phyloP scores from a whole-genome alignment of 2,329 filamentous ascomycete genomes.

The Stachybotrys chlorohalonatus region DNA sequence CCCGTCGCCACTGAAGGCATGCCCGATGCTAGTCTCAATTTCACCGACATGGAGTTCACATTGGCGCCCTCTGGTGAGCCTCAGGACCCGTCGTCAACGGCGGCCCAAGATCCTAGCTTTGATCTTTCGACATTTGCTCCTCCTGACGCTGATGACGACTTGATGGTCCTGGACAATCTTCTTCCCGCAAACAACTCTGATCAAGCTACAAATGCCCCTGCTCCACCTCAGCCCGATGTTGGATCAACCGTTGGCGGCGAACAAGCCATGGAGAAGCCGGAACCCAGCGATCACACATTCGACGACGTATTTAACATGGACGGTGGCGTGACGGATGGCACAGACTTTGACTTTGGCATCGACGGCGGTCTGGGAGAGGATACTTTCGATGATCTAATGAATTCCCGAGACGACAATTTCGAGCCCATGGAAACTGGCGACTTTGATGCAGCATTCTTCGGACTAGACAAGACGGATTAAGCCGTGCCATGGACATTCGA shows the following conservation, averaged over 20 bases:
- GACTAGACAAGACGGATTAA: slow-evolving; percentile 18
- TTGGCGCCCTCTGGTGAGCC: slow-evolving; percentile 32
- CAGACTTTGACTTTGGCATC: slow-evolving; percentile 22
- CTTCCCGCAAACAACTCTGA: slow-evolving; percentile 14
- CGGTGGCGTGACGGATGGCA: slow-evolving; percentile 25
- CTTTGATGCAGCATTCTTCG: slow-evolving; percentile 39
- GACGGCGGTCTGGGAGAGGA: slow-evolving; percentile 20
- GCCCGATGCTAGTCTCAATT: slow-evolving; percentile 33
- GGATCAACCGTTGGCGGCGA: not conserved
- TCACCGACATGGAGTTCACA: slow-evolving; percentile 49
- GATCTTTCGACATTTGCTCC: slow-evolving; percentile 35
- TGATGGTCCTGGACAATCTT: slow-evolving; percentile 20
- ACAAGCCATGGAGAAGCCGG: slow-evolving; percentile 4
- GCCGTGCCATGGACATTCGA: not conserved
- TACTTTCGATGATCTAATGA: slow-evolving; percentile 43
- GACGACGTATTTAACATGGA: slow-evolving; percentile 41
- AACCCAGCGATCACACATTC: slow-evolving; percentile 19
- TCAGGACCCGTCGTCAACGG: slow-evolving; percentile 12
- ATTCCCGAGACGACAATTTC: slow-evolving; percentile 29
- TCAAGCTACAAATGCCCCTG: slow-evolving; percentile 1
- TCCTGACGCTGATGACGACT: slow-evolving; percentile 18
- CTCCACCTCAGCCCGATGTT: slow-evolving; percentile 1
- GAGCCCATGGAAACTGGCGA: slow-evolving; percentile 33
- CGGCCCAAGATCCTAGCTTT: slow-evolving; percentile 29
- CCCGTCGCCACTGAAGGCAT: slow-evolving; percentile 9